phyloP scores from a whole-genome alignment of 2,329 filamentous ascomycete genomes.

The Monilinia laxa region DNA sequence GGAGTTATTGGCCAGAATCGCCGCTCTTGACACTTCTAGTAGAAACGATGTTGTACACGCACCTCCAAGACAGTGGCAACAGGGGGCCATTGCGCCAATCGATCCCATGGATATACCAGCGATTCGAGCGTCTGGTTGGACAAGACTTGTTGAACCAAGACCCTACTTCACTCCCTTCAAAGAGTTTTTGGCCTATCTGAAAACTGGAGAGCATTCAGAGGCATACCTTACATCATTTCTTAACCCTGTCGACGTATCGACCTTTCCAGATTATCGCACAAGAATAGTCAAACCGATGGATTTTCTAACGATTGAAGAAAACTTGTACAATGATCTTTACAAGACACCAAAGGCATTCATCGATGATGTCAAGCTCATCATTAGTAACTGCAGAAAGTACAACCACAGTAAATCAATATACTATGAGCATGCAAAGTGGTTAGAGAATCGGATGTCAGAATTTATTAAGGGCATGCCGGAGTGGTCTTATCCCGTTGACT shows the following conservation, averaged over 20 bases:
- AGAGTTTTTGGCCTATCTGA: conserved; percentile 1
- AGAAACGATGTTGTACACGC: background rate
- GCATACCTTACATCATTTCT: background rate
- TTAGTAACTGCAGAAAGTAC: conserved; percentile 9
- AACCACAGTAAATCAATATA: background rate
- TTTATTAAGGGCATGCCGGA: conserved; percentile 5
- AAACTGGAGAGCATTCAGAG: background rate
- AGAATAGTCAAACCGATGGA: background rate
- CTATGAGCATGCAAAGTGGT: too few relatives aligned
- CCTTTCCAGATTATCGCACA: background rate
- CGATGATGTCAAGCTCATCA: conserved; percentile 14
- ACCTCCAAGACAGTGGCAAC: conserved; percentile 1
- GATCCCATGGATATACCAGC: background rate
- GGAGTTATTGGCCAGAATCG: background rate
- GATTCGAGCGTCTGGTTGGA: conserved; percentile 5
- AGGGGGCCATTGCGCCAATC: background rate
- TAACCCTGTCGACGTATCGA: background rate
- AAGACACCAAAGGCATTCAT: conserved; percentile 4
- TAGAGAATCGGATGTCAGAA: background rate
- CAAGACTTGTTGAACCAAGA: background rate
- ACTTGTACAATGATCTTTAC: background rate
- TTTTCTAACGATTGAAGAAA: conserved; percentile 2
- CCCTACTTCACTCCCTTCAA: background rate
- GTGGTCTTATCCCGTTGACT: background rate
- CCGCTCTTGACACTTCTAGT: too few relatives aligned